A percentile compares a stretch with the other conserved stretches of the same genome.
Conservation (phyloP, 768 basidiomycete genomes). For the Suillus spraguei region DNA sequence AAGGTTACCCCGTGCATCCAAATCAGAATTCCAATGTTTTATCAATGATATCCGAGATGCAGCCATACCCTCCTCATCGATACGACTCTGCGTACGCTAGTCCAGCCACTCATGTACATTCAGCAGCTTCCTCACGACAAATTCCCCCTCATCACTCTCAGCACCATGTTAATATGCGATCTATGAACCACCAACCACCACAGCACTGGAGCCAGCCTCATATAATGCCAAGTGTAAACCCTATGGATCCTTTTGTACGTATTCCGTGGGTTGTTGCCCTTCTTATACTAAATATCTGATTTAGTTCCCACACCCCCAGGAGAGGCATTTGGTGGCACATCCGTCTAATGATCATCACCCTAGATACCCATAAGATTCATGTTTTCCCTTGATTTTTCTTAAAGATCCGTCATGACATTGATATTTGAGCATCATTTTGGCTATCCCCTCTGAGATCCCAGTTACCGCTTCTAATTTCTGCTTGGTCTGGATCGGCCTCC, state of each 20-base stretch:
- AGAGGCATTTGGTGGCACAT: slow-evolving; percentile 51
- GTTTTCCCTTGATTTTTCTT: slow-evolving; percentile 30
- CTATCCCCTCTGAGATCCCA: slow-evolving; percentile 45
- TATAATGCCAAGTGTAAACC: slow-evolving; percentile 47
- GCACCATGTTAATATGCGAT: slow-evolving; percentile 47
- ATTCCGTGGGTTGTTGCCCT: slow-evolving; percentile 6
- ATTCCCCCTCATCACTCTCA: slow-evolving; percentile 29
- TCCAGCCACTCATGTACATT: slow-evolving; percentile 28
- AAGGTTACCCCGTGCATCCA: slow-evolving; percentile 48
- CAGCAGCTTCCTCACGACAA: slow-evolving; percentile 43
- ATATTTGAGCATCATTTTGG: slow-evolving; percentile 50
- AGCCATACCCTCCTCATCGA: slow-evolving; percentile 52
- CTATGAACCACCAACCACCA: slow-evolving; percentile 47
- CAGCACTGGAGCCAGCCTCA: slow-evolving; percentile 58
- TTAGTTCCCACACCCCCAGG: slow-evolving; percentile 45
- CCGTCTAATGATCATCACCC: slow-evolving; percentile 48
- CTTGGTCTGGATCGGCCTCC: slow-evolving; percentile 42
- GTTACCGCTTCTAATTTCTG: slow-evolving; percentile 44
- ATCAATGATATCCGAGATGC: slow-evolving; percentile 62
- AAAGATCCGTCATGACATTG: slow-evolving; percentile 45
- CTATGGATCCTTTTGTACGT: slow-evolving; percentile 70
- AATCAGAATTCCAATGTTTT: slow-evolving; percentile 45
- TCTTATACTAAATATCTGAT: slow-evolving; percentile 6
- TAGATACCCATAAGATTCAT: slow-evolving; percentile 53
- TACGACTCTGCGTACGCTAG: slow-evolving; percentile 55